Base-by-base conservation (phyloP, 2,329 filamentous ascomycete genomes). In the Ascochyta viciae-villosae region DNA sequence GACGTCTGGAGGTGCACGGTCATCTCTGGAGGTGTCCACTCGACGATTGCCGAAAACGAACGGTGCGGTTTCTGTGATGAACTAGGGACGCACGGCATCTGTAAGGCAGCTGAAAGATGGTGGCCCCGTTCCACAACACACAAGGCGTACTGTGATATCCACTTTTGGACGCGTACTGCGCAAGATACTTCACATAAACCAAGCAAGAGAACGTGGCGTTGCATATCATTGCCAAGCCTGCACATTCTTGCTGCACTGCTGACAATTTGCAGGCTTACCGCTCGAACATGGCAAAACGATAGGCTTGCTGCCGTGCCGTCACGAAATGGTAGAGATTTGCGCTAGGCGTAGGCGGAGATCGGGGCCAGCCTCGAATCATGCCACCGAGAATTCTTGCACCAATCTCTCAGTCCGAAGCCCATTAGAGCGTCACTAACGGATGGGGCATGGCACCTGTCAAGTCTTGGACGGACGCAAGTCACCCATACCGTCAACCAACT, bases 321-420 rank as follows among this genome's bases (percentile, higher is more conserved):
- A 48, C 27, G 31, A 48, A 45, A 24, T 40, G 33, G 48, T 37
- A 47, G 22, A 26, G 53, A 56, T 51, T 33, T 19, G 23, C 53
- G 33, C 53, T 56, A 56, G 29, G 43, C 22, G 19, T 35, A 22
- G 31, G 31, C 43, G 42, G 22, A 54, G 23, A 50, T 46, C 22
- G 46, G 34, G 33, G 29, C n/a, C 46, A 50, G 29, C 37, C 24
- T 50, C 46, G 44, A 39, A 49, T 35, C 43, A 52, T 52, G 43
- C 43, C 13, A 52, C 12, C 15, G 22, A 35, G 33, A 54, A 50
- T 54, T 58, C 29, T 58, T 54, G 55, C 50, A 58, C 55, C 55
- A 58, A 58, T 58, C 49, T 50, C 13, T 35, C 44, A n/a, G 29
- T 35, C 16, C 16, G 16, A 29, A 43, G 39, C 35, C 19, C 39